Evolutionary conservation across 495 filamentous ascomycete species (phyloP), one percentile per base, ranked within the genome.

Genomic region (Hyaloscypha finlandica): DNA sequence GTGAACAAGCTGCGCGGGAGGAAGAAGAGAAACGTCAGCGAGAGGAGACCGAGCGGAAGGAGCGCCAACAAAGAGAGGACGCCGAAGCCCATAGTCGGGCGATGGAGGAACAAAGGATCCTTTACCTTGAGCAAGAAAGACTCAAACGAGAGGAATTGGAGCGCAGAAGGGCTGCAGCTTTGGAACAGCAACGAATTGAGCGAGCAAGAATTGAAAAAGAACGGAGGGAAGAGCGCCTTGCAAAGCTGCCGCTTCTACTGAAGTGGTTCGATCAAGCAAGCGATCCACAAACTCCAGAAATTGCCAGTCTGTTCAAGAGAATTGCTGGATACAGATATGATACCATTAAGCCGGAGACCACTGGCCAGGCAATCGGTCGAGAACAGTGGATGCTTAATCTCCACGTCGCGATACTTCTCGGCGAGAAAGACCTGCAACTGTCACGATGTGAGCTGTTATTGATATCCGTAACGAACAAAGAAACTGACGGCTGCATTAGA

Each of bases 371-470:
- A 29, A 77, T 78, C 45, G 82, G 81, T 45, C 76, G 81, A 52
- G 90, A 93, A 70, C 83, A 86, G 74, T 94, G 91, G 90, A 80
- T 93, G 70, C 85, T 91, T 33, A 93, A 92, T 68, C 88, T 89
- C 54, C 84, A 93, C 71, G 88, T 88, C 64, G 90, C 90, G 20
- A 84, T 91, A 20, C 79, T 94, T 30, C 79, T 94, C 33, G 91
- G 90, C 35, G 89, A 91, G 59, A 91, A 91, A 74, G 90, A 94
- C 71, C 80, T 91, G 25, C 84, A 88, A 48, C 80, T 94, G 33
- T 87, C 88, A 29, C 85, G 89, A 78, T 94, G 87, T 89, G 77
- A 81, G 86, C 80, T 45, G 33, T 61, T 31, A 5, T 51, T 55
- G 30, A 6, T 48, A 35, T 29, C 11, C 29, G 20, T 9, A 29